Evolutionary conservation across 768 basidiomycete genomes (phyloP), one percentile per base, ranked within the genome.

Genomic region (Naematelia encephala): DNA sequence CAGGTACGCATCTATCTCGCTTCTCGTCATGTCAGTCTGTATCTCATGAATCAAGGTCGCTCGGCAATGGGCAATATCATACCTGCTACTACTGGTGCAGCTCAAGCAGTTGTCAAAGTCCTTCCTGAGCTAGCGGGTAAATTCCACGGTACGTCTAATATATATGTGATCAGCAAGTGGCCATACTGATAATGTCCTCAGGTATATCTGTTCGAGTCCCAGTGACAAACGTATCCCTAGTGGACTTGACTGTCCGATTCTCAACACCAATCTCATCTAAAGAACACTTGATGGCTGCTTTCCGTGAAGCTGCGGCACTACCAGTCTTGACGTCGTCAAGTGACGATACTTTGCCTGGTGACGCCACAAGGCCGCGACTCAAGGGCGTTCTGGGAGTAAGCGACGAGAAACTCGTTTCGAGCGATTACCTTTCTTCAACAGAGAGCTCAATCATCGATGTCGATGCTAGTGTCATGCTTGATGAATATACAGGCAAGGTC

Each of bases 191-290:
- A 23, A 5, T 5, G 4, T 11, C 27, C 30, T 39, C 34, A 74
- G 76, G 77, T 39, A 76, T 78, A 42, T 76, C 74, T 11, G 63
- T 78, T 42, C 70, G 78, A n/a, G 78, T 78, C 0, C 78, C 78
- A 2, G 70, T 74, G 16, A 74, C 70, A 46, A 78, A 78, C 61
- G 78, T 76, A 30, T 73, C 71, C 11, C 69, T 77, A 14, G 76
- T 78, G 49, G 77, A 78, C 62, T 64, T 78, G 1, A 77, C 78
- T 5, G 75, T 78, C 26, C 63, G 59, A 1, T 65, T 78, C 49
- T 50, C 53, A 3, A 63, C 61, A 2, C 72, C 74, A 10, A 73
- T 69, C 28, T 46, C 58, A n/a, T 63, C 62, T 4, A 74, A 73
- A 51, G 75, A 74, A 22, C 73, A 65, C 4, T 62, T 78, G 11